These are phyloP conservation scores for Phytophthora sojae DNA, from an alignment of 352 stramenopile genomes.

Conservation along the genomic window DNA sequence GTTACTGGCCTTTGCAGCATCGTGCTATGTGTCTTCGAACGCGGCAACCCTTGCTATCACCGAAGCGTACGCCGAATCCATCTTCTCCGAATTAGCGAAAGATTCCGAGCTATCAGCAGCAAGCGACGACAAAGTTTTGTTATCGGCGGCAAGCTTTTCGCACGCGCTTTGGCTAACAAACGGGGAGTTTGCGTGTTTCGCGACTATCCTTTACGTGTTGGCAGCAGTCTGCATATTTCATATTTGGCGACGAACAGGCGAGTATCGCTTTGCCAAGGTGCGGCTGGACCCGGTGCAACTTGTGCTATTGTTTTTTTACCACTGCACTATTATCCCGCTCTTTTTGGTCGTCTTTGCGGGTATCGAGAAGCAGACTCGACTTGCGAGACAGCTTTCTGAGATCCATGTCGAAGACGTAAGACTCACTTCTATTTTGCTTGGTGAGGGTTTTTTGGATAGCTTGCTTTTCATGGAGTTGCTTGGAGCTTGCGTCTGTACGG, in stretches of 20 bases:
- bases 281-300: conserved; percentile 54
- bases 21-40: conserved; percentile 34
- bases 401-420: conserved; percentile 25
- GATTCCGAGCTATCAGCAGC: not conserved
- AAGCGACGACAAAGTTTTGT: not conserved
- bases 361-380: conserved; percentile 45
- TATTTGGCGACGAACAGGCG: conserved; percentile 36
- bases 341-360: conserved; percentile 42
- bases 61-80: conserved; percentile 15
- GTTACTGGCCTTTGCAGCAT: conserved; percentile 33
- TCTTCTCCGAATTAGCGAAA: conserved; percentile 14
- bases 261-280: conserved; percentile 42
- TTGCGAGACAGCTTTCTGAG: conserved; percentile 18
- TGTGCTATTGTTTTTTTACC: conserved; percentile 52
- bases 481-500: conserved; percentile 42
- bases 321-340: conserved; percentile 49
- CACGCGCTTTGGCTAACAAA: conserved; percentile 34
- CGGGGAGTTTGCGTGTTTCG: conserved; percentile 33
- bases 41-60: conserved; percentile 30
- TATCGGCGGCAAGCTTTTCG: conserved; percentile 14
- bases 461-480: conserved; percentile 62
- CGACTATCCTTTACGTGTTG: conserved; percentile 36
- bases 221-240: conserved; percentile 35
- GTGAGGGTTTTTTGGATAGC: conserved; percentile 44
- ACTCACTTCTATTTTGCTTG: conserved; percentile 35